Base-by-base conservation (phyloP, 139 green algal genomes). In the Gonium pectorale region DNA sequence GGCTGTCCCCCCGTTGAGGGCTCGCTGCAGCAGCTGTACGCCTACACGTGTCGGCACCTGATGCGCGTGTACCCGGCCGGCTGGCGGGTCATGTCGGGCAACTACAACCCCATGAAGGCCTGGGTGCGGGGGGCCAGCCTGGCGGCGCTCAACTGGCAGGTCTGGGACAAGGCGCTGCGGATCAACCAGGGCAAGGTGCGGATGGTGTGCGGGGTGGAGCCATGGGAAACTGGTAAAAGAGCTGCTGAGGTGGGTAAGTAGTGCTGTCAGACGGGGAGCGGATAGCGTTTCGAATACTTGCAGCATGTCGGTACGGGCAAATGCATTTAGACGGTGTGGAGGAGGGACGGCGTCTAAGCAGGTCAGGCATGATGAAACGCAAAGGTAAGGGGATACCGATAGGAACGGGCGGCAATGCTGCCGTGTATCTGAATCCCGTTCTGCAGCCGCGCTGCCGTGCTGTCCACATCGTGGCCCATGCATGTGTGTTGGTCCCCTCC, bases 101-200 rank as follows among this genome's bases (percentile, higher is more conserved):
- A 89, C 64, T 87, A 86, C 73, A 86, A 79, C 69, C 77, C 70
- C 67, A 67, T 83, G 62, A 40, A 15, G 1, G 67, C 67, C 5
- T 89, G 85, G 85, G 35, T 54, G 9, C 62, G 81, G 19, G 86
- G 86, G 5, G 78, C 86, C 24, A 73, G 41, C 44, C 31, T 86
- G 31, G 87, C 85, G 3, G 87, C 87, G 41, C 79, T 91, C 37
- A 91, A 91, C 83, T 91, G 87, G 87, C 87, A 91, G 70, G 72
- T 69, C 49, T 91, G 87, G 87, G 87, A 84, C 83, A 85, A 80
- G 64, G 37, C 83, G 44, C 40, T 89, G 78, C 87, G 83, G 70
- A 49, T 79, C 35, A 91, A 91, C 63, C 5, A 70, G 46, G 83
- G 40, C 35, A 85, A 63, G 78, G 87, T 88, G 67, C 51, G 86